Percentiles rank a stretch among this genome's conserved stretches.
phyloP scores from a whole-genome alignment of 1,284 basidiomycete species.

The Trametes pubescens region DNA sequence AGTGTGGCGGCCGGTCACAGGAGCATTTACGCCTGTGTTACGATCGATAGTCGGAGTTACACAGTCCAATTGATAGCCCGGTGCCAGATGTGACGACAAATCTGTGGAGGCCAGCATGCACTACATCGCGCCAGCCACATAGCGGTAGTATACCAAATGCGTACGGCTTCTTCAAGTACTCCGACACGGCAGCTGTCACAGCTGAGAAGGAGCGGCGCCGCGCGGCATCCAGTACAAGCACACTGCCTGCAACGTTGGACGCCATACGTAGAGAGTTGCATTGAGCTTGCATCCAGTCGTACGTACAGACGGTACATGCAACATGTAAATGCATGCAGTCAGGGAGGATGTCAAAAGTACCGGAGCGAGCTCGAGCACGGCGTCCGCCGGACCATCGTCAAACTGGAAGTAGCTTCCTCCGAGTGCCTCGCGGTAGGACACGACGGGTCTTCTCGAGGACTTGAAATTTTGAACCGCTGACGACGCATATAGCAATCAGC shows the following conservation, averaged over 20 bases:
- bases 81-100: slow-evolving; percentile 15
- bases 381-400: slow-evolving; percentile 8
- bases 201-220: neutral
- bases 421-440: slow-evolving; percentile 25
- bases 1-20: neutral
- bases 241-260: too few relatives aligned
- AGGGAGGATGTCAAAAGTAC: slow-evolving; percentile 10
- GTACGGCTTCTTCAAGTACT: neutral
- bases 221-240: neutral
- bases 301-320: neutral
- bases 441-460: neutral
- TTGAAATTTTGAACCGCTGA: neutral
- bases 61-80: slow-evolving; percentile 11
- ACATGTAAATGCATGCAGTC: neutral
- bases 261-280: neutral
- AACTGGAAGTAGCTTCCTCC: neutral
- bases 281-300: too few relatives aligned
- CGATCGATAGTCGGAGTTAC: slow-evolving; percentile 11
- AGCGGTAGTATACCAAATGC: neutral
- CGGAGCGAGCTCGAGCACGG: slow-evolving; percentile 7
- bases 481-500: slow-evolving; percentile 2
- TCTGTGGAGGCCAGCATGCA: neutral
- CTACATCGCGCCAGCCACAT: neutral
- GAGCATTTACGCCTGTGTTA: neutral
- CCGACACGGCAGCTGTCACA: slow-evolving; percentile 5